Base-by-base conservation (phyloP, 139 green algal species). In the Yamagishiella unicocca region DNA sequence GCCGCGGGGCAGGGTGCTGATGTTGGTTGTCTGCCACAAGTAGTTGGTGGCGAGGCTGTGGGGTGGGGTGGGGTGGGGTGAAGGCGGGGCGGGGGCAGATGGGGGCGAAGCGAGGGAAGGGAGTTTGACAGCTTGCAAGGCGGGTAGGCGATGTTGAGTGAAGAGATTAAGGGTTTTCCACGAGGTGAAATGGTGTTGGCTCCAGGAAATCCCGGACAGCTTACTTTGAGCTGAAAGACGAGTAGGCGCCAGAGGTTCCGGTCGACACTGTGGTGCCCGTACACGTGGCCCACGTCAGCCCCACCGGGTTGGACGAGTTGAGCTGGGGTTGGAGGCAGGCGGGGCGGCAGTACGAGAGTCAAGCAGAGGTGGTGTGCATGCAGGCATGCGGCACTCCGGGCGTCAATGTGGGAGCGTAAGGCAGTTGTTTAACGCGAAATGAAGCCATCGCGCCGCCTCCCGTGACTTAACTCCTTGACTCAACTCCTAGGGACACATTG, bases 41-140 rank as follows among this genome's bases (percentile, higher is more conserved):
- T 35, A 86, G 42, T 66, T 86, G 43, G 80, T 78, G 17, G 64
- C 43, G 4, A 86, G 45, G 45, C 80, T 86, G 80, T 45, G 42
- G 31, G 64, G 55, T 33, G 0, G 29, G 25, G 27, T 24, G 45
- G 7, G 43, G 6, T n/a, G 45, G 72, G 72, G 50, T n/a, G n/a
- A n/a, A n/a, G n/a, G n/a, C n/a, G n/a, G n/a, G 55, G 40, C 17
- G 50, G 50, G 12, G 4, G 25, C 21, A 50, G 31, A 31, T 29
- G 14, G 35, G n/a, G 67, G 7, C 10, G 67, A 33, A 21, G 35
- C 14, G 33, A 29, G 2, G 9, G 67, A 19, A 37, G 4, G n/a
- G 6, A 29, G 35, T 29, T 27, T n/a, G 35, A 50, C 6, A 29
- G 35, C 14, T 33, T 10, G 67, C 2, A n/a, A 9, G 22, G 14